Base-by-base conservation (phyloP, 306 rosid genomes). In the Phaseolus lunatus region DNA sequence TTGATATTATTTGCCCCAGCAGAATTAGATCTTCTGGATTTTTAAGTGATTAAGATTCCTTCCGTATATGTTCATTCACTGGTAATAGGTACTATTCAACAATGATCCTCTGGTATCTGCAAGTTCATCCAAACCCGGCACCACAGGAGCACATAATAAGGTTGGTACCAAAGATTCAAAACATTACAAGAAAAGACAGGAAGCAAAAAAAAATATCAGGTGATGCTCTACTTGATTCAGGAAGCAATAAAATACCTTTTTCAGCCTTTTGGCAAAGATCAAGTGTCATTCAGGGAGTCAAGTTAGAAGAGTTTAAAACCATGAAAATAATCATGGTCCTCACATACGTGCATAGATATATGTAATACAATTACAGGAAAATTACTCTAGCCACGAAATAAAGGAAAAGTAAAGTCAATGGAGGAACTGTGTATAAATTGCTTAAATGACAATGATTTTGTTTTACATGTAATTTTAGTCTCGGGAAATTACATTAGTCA, bases 401-500 rank as follows among this genome's bases (percentile, higher is more conserved):
- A 48, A 33, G 49, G 49, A 47, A 41, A 23, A 16, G 10, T 49
- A 8, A 33, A 50, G 9, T 57, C 5, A 20, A n/a, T 5, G 24
- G 50, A 69, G 45, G 35, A 39, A 49, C 33, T 43, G 35, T 27
- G 77, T 29, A 3, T 29, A 12, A 24, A 64, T 77, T 37, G 59
- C 45, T 37, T 52, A 43, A 73, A 43, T 59, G 5, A 52, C 3
- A 23, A 31, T 24, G 20, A 8, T 52, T 66, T 77, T 11, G 18
- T 52, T 76, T 77, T 11, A n/a, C n/a, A 54, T 41, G 45, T 23
- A 65, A 37, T 35, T 78, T 78, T 70, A 78, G 69, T 50, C 59
- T 31, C 24, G 12, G 19, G 44, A 54, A 27, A 54, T 68, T 68
- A 29, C 16, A 29, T 19, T 15, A 24, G 68, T 43, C 44, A 80